These are phyloP conservation scores for Xylaria bambusicola DNA, from an alignment of 495 filamentous ascomycete species.

Conservation along the genomic window DNA sequence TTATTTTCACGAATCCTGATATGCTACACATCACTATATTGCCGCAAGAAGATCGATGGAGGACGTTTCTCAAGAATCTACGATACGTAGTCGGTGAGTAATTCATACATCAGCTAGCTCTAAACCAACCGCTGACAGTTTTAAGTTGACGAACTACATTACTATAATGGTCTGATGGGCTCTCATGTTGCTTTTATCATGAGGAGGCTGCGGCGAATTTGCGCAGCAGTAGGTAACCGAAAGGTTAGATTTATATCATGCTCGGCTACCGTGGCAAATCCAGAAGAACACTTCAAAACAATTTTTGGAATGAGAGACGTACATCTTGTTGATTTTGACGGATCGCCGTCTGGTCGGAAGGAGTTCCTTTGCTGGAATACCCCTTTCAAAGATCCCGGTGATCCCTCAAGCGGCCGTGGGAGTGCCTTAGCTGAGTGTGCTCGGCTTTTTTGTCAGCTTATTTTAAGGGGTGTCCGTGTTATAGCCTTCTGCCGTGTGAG, in stretches of 20 bases:
- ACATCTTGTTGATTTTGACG: constrained; percentile 82
- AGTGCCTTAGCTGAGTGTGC: constrained; percentile 83
- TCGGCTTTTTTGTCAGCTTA: constrained; percentile 84
- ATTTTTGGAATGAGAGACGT: constrained; percentile 88
- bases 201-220: constrained; percentile 84
- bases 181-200: constrained; percentile 95
- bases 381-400: constrained; percentile 85
- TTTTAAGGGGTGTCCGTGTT: constrained; percentile 85
- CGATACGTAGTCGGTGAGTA: constrained; percentile 78
- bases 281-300: constrained; percentile 85
- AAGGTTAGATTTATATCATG: constrained; percentile 94
- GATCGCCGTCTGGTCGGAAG: constrained; percentile 89
- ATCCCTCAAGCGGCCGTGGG: constrained; percentile 83
- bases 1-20: constrained; percentile 98
- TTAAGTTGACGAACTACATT: constrained; percentile 81
- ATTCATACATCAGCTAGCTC: neutral
- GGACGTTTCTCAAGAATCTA: constrained; percentile 83
- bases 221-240: constrained; percentile 86
- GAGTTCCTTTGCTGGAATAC: constrained; percentile 99
- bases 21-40: constrained; percentile 97
- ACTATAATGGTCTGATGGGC: constrained; percentile 94
- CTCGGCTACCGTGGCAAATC: constrained; percentile 96
- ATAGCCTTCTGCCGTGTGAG: constrained; percentile 91
- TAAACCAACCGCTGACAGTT: neutral
- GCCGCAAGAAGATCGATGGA: constrained; percentile 88